Conservation (phyloP, 2,329 filamentous ascomycete genomes). For the Talaromyces sp. region DNA sequence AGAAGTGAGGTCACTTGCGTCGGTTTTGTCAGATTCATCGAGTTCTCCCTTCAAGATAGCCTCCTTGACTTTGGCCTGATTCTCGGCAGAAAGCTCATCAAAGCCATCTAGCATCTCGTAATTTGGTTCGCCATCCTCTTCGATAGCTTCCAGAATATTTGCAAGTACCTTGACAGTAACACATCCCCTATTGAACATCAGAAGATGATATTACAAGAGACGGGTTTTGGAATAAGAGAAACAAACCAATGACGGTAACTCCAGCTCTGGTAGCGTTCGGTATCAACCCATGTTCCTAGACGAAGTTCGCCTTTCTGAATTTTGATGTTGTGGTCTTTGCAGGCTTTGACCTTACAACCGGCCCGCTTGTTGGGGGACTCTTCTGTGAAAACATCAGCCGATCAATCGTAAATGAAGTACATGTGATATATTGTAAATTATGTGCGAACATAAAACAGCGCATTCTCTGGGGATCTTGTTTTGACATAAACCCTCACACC, state of each 20-base stretch:
- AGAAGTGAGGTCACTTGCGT: constrained; percentile 55
- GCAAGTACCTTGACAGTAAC: constrained; percentile 71
- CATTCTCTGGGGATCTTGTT: too few species aligned
- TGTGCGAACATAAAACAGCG: background rate
- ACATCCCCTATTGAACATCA: constrained; percentile 68
- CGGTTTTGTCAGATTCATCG: constrained; percentile 81
- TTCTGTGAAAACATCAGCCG: constrained; percentile 52
- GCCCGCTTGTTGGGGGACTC: constrained; percentile 68
- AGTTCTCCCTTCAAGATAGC: constrained; percentile 77
- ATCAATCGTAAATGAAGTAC: background rate
- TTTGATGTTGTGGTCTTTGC: constrained; percentile 67
- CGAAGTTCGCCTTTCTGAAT: constrained; percentile 77
- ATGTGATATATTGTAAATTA: background rate
- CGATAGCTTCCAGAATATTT: constrained; percentile 56
- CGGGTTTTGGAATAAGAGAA: background rate
- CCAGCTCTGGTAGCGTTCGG: constrained; percentile 61
- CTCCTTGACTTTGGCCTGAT: constrained; percentile 69
- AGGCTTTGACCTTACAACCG: constrained; percentile 67
- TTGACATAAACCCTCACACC: too few species aligned
- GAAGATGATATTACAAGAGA: background rate
- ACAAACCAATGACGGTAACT: constrained; percentile 82
- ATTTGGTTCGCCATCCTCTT: constrained; percentile 49
- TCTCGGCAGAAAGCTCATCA: constrained; percentile 67
- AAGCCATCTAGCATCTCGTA: constrained; percentile 73
- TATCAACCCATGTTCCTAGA: constrained; percentile 68